phyloP scores from a whole-genome alignment of 345 rosid species.

The Passiflora organensis region DNA sequence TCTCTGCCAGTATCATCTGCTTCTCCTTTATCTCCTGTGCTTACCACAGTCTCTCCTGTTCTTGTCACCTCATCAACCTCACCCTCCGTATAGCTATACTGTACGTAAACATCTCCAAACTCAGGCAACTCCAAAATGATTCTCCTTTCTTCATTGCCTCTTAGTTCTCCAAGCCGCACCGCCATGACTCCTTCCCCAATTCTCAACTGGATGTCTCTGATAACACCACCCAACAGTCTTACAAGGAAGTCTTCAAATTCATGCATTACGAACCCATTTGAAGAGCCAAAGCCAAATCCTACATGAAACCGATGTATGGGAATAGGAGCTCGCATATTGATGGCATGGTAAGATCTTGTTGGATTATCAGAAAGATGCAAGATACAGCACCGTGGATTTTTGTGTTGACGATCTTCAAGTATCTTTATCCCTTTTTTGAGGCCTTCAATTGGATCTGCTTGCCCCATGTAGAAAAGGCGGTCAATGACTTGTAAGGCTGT shows the following conservation, averaged over 20 bases:
- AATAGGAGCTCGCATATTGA: constrained; percentile 41
- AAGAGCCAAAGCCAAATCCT: constrained; percentile 61
- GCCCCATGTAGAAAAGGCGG: constrained; percentile 72
- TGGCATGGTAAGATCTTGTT: constrained; percentile 43
- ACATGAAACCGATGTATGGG: constrained; percentile 72
- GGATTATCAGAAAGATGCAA: constrained; percentile 69
- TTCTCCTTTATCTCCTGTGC: constrained; percentile 38
- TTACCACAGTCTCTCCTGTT: constrained; percentile 59
- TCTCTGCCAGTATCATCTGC: constrained; percentile 21
- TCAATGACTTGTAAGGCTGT: constrained; percentile 73
- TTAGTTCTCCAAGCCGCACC: constrained; percentile 54
- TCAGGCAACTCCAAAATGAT: constrained; percentile 52
- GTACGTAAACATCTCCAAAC: constrained; percentile 35
- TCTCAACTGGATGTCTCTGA: constrained; percentile 59
- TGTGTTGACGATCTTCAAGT: constrained; percentile 72
- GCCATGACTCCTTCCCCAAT: constrained; percentile 56
- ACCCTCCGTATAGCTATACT: constrained; percentile 71
- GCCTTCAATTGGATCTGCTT: constrained; percentile 74
- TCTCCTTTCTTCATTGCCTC: constrained; percentile 62
- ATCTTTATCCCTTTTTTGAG: constrained; percentile 69
- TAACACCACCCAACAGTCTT: constrained; percentile 49
- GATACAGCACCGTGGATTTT: constrained; percentile 56
- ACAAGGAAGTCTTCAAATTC: constrained; percentile 71
- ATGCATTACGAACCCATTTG: constrained; percentile 69
- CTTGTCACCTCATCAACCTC: constrained; percentile 42